phyloP scores from a whole-genome alignment of 176 grass and related monocot genomes.

The Tillandsia leiboldiana region DNA sequence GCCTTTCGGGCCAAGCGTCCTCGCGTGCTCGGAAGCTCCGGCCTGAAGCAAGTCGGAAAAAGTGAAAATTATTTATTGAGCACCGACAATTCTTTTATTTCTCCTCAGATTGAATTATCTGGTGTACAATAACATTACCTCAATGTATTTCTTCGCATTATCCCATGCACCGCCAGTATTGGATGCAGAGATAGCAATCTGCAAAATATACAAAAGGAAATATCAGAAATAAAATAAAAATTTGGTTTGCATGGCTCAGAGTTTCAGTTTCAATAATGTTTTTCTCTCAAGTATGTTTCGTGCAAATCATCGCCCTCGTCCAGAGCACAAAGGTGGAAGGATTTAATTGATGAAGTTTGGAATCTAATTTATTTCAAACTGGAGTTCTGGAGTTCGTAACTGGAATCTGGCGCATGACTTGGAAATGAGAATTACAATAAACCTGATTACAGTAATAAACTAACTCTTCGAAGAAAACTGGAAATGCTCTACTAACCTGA shows the following conservation, averaged over 20 bases:
- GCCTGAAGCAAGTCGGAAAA: constrained; percentile 38
- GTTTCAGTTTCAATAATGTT: no score
- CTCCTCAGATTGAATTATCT: neutral
- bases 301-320: no score
- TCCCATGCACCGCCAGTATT: constrained; percentile 96
- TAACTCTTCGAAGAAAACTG: neutral
- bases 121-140: constrained; percentile 31
- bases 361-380: no score
- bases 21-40: constrained; percentile 77
- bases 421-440: no score
- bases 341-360: no score
- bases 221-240: neutral
- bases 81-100: neutral
- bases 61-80: neutral
- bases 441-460: no score
- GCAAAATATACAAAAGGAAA: neutral
- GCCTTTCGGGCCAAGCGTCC: constrained; percentile 61
- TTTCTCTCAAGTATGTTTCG: no score
- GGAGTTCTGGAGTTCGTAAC: no score
- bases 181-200: constrained; percentile 97
- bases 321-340: no score
- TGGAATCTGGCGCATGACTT: no score
- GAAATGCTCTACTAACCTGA: constrained; percentile 39
- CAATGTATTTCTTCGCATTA: constrained; percentile 90
- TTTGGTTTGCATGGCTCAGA: no score